phyloP scores from a whole-genome alignment of 495 filamentous ascomycete species.

The Penicillium simplicissimum region DNA sequence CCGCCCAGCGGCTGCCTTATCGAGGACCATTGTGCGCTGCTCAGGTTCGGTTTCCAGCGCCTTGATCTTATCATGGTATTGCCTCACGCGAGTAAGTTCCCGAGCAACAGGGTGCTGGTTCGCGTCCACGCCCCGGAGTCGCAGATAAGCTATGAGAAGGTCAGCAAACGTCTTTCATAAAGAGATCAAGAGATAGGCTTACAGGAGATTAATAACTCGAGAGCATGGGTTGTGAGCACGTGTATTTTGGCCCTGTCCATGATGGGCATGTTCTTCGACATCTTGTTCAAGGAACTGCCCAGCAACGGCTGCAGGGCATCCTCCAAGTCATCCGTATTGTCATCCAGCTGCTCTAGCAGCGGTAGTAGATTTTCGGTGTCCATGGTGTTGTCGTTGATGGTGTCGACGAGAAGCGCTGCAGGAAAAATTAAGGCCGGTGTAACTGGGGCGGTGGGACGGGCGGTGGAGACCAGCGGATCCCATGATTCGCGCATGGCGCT shows the following conservation, averaged over 20 bases:
- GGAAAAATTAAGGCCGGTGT: constrained; percentile 29
- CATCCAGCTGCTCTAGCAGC: constrained; percentile 70
- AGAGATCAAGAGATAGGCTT: constrained; percentile 23
- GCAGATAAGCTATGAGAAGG: constrained; percentile 63
- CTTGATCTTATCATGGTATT: constrained; percentile 95
- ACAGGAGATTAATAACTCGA: constrained; percentile 95
- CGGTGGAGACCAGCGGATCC: constrained; percentile 20
- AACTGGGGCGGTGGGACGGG: constrained; percentile 24
- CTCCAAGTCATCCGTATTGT: constrained; percentile 74
- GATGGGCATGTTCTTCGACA: constrained; percentile 77
- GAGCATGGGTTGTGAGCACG: constrained; percentile 76
- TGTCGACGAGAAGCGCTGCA: constrained; percentile 11
- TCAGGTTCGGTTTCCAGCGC: constrained; percentile 53
- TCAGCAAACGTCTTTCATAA: constrained; percentile 17
- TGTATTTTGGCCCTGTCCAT: constrained; percentile 94
- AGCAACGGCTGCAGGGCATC: constrained; percentile 70
- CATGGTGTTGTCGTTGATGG: constrained; percentile 29
- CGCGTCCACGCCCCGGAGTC: constrained; percentile 75
- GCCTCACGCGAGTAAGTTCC: constrained; percentile 80
- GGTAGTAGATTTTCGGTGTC: constrained; percentile 45
- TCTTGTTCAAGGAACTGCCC: constrained; percentile 59
- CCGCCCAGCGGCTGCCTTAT: constrained; percentile 77
- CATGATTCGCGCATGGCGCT: constrained; percentile 20
- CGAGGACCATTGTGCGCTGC: constrained; percentile 61
- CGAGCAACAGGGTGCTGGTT: constrained; percentile 81